Evolutionary conservation across 331 rosid species (phyloP).

Genomic region (Quercus lobata): DNA sequence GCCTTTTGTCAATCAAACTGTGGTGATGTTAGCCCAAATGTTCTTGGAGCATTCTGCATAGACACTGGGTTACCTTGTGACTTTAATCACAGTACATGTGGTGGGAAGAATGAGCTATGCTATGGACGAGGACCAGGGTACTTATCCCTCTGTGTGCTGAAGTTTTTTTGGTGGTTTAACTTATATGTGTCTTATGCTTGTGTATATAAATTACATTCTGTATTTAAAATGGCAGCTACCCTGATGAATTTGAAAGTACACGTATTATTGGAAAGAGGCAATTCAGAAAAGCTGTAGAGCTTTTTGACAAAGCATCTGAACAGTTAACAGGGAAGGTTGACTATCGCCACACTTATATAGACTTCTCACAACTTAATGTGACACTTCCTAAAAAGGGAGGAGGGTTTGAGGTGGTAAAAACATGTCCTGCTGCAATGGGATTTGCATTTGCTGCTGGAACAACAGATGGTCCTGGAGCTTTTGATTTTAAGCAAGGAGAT

Average conservation of each 20-base stretch:
- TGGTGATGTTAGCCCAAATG: constrained; percentile 97
- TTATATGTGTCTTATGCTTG: constrained; percentile 5
- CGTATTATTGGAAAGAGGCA: constrained; percentile 87
- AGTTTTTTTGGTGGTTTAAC: neutral
- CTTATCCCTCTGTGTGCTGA: constrained; percentile 11
- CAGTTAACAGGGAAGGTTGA: constrained; percentile 66
- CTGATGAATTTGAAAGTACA: constrained; percentile 90
- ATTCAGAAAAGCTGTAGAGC: constrained; percentile 72
- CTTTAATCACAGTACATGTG: constrained; percentile 94
- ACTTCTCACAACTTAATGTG: constrained; percentile 73
- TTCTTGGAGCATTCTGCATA: constrained; percentile 74
- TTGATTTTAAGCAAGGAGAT: constrained; percentile 90
- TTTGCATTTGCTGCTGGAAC: constrained; percentile 94
- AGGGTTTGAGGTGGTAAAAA: constrained; percentile 49
- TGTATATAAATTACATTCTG: constrained; percentile 10
- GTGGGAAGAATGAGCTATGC: constrained; percentile 77
- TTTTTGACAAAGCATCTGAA: constrained; percentile 60
- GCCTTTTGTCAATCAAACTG: constrained; percentile 93
- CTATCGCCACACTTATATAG: constrained; percentile 70
- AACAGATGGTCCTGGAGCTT: constrained; percentile 94
- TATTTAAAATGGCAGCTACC: constrained; percentile 52
- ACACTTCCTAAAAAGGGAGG: constrained; percentile 48
- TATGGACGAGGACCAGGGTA: constrained; percentile 95
- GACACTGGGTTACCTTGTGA: constrained; percentile 93
- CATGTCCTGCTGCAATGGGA: constrained; percentile 98